Base-by-base conservation (phyloP, 495 filamentous ascomycete species). In the Aspergillus carlsbadensis region DNA sequence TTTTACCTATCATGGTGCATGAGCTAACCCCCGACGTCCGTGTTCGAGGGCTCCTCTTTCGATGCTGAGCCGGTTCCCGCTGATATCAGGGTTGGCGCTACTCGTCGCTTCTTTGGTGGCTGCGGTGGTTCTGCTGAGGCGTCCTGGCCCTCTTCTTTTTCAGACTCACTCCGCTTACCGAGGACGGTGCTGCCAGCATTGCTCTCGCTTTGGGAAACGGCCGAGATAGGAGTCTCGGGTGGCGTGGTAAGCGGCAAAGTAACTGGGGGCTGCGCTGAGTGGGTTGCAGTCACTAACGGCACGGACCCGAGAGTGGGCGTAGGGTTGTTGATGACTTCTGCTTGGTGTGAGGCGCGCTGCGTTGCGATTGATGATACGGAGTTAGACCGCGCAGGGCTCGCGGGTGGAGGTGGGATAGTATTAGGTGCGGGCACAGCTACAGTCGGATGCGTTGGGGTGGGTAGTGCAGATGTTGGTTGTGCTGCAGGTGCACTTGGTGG, bases 331-430 rank as follows among this genome's bases (percentile, higher is more conserved):
- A 89, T 80, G 3, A 85, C 71, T 14, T 63, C 64, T 2, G 67
- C 48, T 54, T 68, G 69, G 43, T 76, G 70, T 5, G 67, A 48
- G 31, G 79, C 76, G 14, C 74, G 71, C 51, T 77, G 72, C 0
- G 91, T 95, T 8, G 85, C 80, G 14, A 92, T 79, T n/a, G 92
- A 96, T 3, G 90, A 92, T 5, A 86, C 81, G 8, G 94, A 96
- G 58, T 88, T 95, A 1, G 91, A 93, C 37, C 93, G 78, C 2
- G 89, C 81, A 14, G 90, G 91, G 21, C 88, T 92, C 6, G 58
- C 21, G 75, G 20, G 78, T 63, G 17, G 83, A 75, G 41, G 40
- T 13, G 50, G 58, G 47, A 15, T 20, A 10, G 10, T 52, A 82
- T 82, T 17, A 86, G 87, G n/a, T 34, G 50, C 87, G 87, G 13